phyloP scores from a whole-genome alignment of 1,284 basidiomycete genomes.

The Pholiota adiposa region DNA sequence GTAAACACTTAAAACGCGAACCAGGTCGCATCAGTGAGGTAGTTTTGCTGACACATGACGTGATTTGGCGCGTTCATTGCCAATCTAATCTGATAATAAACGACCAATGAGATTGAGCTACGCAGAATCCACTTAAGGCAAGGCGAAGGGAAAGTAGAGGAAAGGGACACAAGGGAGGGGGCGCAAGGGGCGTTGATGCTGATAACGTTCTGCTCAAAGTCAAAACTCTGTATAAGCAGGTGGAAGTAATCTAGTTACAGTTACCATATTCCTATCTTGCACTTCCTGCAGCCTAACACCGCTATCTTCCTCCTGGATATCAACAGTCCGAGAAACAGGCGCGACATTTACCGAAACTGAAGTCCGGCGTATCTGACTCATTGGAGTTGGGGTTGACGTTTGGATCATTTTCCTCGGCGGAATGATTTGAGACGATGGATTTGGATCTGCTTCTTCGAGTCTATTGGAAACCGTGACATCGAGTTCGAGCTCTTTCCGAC shows the following conservation, averaged over 20 bases:
- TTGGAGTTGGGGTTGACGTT: neutral
- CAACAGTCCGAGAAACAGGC: neutral
- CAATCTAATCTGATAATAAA: constrained; percentile 15
- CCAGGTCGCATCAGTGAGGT: neutral
- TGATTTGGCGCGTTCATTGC: neutral
- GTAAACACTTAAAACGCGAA: neutral
- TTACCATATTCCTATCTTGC: neutral
- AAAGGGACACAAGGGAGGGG: neutral
- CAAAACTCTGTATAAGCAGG: neutral
- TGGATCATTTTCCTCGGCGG: neutral
- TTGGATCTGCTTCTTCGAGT: neutral
- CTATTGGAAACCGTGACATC: neutral
- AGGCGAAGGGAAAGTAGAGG: neutral
- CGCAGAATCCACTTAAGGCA: neutral
- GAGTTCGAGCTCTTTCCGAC: neutral
- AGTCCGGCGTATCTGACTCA: too few relatives aligned
- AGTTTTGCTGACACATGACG: constrained; percentile 13
- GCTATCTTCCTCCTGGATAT: neutral
- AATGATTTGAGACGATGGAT: neutral
- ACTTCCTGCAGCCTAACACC: neutral
- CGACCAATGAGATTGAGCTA: neutral
- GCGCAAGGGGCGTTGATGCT: neutral
- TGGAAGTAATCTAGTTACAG: neutral
- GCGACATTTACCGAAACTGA: neutral
- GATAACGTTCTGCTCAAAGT: neutral